Conservation (phyloP, 495 filamentous ascomycete species). For the Jackrogersella minutella region DNA sequence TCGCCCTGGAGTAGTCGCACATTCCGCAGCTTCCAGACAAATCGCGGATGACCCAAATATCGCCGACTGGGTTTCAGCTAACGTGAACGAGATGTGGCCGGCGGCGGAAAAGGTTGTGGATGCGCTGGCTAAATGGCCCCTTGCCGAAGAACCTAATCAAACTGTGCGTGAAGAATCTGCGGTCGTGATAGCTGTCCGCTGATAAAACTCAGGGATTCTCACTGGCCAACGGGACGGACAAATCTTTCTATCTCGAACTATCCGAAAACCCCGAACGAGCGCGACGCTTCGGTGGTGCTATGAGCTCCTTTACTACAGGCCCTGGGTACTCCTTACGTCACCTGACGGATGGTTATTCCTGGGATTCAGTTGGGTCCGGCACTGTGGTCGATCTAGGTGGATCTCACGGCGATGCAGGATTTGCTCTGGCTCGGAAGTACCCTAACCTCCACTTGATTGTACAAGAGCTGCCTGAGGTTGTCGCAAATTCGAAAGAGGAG, state of each 20-base stretch:
- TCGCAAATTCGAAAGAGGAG: conserved; percentile 31
- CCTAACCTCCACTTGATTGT: conserved; percentile 29
- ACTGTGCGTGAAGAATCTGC: conserved; percentile 24
- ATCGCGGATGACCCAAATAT: conserved; percentile 45
- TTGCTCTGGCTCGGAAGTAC: conserved; percentile 20
- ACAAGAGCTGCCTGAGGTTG: conserved; percentile 44
- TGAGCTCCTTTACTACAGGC: conserved; percentile 22
- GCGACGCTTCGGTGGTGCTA: conserved; percentile 27
- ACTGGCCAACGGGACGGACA: conserved; percentile 44
- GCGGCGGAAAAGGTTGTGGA: conserved; percentile 26
- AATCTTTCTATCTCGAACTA: conserved; percentile 44
- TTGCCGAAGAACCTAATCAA: conserved; percentile 44
- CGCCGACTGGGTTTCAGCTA: conserved; percentile 47
- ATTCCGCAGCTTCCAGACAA: conserved; percentile 45
- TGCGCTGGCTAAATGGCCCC: conserved; percentile 39
- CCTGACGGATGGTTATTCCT: conserved; percentile 35
- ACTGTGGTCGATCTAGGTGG: conserved; percentile 49
- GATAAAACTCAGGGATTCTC: conserved; percentile 44
- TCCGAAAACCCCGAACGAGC: conserved; percentile 35
- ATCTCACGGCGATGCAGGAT: conserved; percentile 19
- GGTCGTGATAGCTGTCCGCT: conserved; percentile 1
- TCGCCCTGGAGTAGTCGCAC: conserved; percentile 19
- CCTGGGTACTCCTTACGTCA: conserved; percentile 17
- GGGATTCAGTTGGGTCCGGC: conserved; percentile 17
- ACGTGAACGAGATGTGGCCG: conserved; percentile 37